Evolutionary conservation across 192 early-diverging fungal species (phyloP), one percentile per base, ranked within the genome.

Genomic region (Phycomyces blakesleeanus): DNA sequence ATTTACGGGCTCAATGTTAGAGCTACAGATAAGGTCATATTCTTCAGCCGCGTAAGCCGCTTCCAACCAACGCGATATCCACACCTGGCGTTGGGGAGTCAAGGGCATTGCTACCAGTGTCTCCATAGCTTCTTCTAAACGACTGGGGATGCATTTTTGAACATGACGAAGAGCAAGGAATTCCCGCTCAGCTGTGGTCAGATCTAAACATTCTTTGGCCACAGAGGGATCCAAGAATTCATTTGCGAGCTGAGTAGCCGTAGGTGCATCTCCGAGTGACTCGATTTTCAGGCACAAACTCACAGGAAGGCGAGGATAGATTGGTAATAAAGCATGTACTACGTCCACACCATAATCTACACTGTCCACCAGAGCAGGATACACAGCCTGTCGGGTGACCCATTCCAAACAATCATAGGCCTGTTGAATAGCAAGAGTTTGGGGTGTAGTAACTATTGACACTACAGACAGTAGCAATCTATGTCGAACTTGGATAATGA

Each of bases 131-230:
- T 47, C 44, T n/a, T 14, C 44, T 3, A 47, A 12, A 14, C 3
- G 44, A 47, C 18, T 11, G 11, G 44, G 44, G 2, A 47, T 3
- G 18, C 44, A 47, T 14, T 14, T 18, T 3, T 47, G 44, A 11
- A 47, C 15, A 47, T 47, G 44, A 47, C 44, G 44, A 18, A 47
- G 15, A 47, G 44, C 44, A 47, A 47, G 44, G 18, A 47, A 47
- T 18, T 47, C 44, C 3, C 12, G 18, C 44, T 47, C 44, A 3
- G 2, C 11, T 18, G 11, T 3, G 12, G 44, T 47, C 44, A 47
- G 18, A 34, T 34, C 29, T 12, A 18, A 47, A 47, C 44, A 47
- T 14, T 47, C 44, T n/a, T 18, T 47, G 44, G 44, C 44, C 44
- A 47, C 18, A n/a, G 44, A n/a, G 3, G 44, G 44, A 14, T 47